phyloP scores from a whole-genome alignment of 2,329 filamentous ascomycete species.

The Pseudodiploospora longispora region DNA sequence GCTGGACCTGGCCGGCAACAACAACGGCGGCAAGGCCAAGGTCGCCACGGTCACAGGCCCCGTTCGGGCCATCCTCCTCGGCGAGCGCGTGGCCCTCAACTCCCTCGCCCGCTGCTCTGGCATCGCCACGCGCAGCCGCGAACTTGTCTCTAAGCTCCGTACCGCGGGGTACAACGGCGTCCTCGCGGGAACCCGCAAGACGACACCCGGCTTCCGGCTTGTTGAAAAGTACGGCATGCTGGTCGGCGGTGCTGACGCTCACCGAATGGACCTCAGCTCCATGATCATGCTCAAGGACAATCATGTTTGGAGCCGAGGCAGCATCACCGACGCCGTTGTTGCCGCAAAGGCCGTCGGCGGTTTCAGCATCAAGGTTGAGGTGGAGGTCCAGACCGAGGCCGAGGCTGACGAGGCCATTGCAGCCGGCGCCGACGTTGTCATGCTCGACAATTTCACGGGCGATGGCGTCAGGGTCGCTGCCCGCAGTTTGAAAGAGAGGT shows the following conservation, averaged over 20 bases:
- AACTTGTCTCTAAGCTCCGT: conserved; percentile 48
- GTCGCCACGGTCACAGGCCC: conserved; percentile 82
- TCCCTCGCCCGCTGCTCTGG: conserved; percentile 85
- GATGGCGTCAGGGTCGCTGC: conserved; percentile 71
- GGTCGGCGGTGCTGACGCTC: conserved; percentile 83
- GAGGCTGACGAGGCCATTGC: conserved; percentile 88
- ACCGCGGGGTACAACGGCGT: conserved; percentile 69
- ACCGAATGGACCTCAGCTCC: conserved; percentile 80
- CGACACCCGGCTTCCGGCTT: conserved; percentile 87
- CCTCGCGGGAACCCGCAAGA: conserved; percentile 93
- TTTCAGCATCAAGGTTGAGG: conserved; percentile 90
- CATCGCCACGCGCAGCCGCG: conserved; percentile 63
- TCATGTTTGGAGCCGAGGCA: conserved; percentile 85
- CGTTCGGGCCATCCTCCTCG: conserved; percentile 72
- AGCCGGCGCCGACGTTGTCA: conserved; percentile 89
- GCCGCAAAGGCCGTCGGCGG: conserved; percentile 79
- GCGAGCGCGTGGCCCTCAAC: conserved; percentile 88
- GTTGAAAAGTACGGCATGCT: conserved; percentile 99
- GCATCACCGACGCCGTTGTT: conserved; percentile 76
- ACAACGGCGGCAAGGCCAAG: conserved; percentile 38
- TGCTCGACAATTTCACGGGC: conserved; percentile 91
- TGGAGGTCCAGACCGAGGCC: conserved; percentile 81
- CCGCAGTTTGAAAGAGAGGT: conserved; percentile 66
- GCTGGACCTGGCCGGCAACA: conserved; percentile 47
- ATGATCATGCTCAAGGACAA: conserved; percentile 99